These are phyloP conservation scores for Mycena alexandri DNA, from an alignment of 768 basidiomycete genomes.

Conservation along the genomic window DNA sequence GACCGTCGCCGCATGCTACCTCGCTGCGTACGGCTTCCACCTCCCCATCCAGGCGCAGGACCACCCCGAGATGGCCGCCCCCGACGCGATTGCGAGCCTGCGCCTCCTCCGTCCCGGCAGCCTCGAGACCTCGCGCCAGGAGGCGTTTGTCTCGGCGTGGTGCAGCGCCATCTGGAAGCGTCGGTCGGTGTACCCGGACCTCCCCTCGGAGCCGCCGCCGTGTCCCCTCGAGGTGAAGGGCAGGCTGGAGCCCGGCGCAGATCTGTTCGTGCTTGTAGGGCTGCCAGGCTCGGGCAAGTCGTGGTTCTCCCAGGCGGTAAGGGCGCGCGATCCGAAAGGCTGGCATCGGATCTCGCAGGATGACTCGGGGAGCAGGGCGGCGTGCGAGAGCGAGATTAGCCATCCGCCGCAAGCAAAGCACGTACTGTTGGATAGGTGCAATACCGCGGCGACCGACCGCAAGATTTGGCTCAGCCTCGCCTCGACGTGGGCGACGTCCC, in stretches of 20 bases:
- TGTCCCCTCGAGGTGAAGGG: conserved; percentile 62
- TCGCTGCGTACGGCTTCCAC: conserved; percentile 68
- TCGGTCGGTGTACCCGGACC: conserved; percentile 61
- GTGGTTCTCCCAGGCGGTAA: conserved; percentile 62
- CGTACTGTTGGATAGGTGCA: conserved; percentile 70
- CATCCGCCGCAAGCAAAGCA: conserved; percentile 46
- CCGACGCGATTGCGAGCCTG: conserved; percentile 60
- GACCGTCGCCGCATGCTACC: conserved; percentile 71
- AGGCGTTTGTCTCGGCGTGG: conserved; percentile 69
- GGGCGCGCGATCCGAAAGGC: conserved; percentile 55
- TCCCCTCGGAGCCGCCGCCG: conserved; percentile 64
- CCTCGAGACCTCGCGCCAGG: conserved; percentile 69
- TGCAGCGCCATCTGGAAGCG: conserved; percentile 72
- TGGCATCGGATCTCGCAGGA: conserved; percentile 70
- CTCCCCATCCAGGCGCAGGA: conserved; percentile 54
- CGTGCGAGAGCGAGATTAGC: conserved; percentile 66
- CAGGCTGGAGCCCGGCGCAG: conserved; percentile 45
- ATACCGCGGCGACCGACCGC: conserved; percentile 61
- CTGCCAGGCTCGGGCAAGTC: conserved; percentile 75
- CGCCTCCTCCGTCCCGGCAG: conserved; percentile 68
- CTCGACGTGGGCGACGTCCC: conserved; percentile 57
- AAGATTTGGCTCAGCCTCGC: conserved; percentile 65
- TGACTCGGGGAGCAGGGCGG: conserved; percentile 61
- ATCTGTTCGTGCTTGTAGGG: conserved; percentile 69
- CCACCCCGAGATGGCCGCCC: conserved; percentile 62